Evolutionary conservation across 306 rosid species (phyloP).

Genomic region (Castanopsis chinensis): DNA sequence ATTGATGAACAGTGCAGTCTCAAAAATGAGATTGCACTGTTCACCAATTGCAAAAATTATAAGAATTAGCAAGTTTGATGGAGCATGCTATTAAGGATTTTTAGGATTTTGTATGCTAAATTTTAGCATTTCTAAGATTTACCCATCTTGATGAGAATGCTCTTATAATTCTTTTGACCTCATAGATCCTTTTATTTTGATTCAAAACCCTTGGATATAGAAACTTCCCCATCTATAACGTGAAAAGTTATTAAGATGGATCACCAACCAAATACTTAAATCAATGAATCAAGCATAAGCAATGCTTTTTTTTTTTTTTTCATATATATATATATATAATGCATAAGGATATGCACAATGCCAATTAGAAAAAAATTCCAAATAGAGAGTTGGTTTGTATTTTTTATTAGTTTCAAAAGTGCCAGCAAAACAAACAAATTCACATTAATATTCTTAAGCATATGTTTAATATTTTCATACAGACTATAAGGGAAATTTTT

Average conservation of each 20-base stretch:
- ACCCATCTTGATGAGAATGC: no score
- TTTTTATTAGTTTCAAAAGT: background rate
- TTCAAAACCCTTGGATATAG: background rate
- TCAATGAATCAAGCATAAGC: background rate
- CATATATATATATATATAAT: no score
- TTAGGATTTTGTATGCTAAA: no score
- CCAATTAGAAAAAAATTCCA: background rate
- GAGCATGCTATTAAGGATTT: no score
- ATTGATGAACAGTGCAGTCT: no score
- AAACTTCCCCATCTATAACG: constrained; percentile 38
- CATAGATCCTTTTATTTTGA: background rate
- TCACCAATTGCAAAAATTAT: no score
- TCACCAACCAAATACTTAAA: background rate
- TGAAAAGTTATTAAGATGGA: background rate
- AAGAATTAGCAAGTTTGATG: no score
- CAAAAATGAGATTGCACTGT: no score
- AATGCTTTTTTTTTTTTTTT: background rate
- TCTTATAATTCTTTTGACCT: background rate
- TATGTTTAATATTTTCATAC: background rate
- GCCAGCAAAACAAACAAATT: background rate
- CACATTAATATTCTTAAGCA: background rate
- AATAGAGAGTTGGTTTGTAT: background rate
- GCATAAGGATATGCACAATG: background rate
- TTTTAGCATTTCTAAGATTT: no score
- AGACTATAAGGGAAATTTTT: background rate